Conservation (phyloP, 108 stramenopile species). For the Fragilariopsis cylindrus region DNA sequence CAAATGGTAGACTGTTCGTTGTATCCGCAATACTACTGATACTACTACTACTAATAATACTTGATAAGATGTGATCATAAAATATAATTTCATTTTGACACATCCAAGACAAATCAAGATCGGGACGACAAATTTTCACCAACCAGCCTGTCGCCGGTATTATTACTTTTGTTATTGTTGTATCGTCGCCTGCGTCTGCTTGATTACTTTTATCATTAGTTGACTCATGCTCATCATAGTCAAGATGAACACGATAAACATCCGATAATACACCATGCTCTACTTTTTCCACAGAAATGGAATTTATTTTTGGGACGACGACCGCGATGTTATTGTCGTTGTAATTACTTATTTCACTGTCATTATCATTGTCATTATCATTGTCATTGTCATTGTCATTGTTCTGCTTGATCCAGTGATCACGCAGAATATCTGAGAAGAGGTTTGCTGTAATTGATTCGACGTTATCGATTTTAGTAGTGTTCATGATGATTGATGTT, state of each 20-base stretch:
- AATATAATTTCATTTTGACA: slow-evolving; percentile 23
- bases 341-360: neutral
- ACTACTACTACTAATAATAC: too few relatives aligned
- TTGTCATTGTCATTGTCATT: neutral
- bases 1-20: too few relatives aligned
- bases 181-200: too few relatives aligned
- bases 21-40: too few relatives aligned
- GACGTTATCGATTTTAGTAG: neutral
- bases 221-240: neutral
- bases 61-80: slow-evolving; percentile 6
- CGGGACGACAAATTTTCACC: slow-evolving; percentile 25
- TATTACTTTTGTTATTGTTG: neutral
- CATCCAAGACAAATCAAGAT: slow-evolving; percentile 33
- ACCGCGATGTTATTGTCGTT: neutral
- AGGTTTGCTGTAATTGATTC: slow-evolving; percentile 1
- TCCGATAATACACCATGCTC: slow-evolving; percentile 27
- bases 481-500: too few relatives aligned
- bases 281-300: neutral
- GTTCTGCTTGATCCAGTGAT: neutral
- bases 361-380: neutral
- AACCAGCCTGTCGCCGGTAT: slow-evolving; percentile 14
- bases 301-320: slow-evolving; percentile 5
- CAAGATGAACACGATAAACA: slow-evolving; percentile 17
- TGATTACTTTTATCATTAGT: too few relatives aligned
- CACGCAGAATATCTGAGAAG: neutral